phyloP scores from a whole-genome alignment of 179 eudicot species.

The Actinidia arguta region DNA sequence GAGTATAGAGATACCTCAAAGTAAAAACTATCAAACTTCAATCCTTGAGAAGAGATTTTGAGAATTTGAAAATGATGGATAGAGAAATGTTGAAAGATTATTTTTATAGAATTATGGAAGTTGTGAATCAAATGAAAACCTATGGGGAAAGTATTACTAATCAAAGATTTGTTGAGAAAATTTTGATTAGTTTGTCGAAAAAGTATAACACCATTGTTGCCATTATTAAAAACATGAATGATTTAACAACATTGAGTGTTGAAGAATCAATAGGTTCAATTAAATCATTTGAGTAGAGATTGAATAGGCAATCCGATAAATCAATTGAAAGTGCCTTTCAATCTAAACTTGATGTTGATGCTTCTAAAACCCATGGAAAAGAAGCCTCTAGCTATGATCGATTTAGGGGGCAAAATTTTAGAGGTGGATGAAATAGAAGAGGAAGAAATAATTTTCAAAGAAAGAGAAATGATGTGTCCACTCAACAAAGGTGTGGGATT shows the following conservation, averaged over 20 bases:
- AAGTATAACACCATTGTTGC: too few relatives aligned
- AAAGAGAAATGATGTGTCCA: neutral
- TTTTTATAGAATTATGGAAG: neutral
- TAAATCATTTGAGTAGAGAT: neutral
- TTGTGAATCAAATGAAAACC: conserved; percentile 8
- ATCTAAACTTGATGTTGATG: neutral
- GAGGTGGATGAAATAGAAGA: neutral
- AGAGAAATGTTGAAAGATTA: neutral
- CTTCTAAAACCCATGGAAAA: neutral
- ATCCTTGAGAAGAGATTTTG: conserved; percentile 19
- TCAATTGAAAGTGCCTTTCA: conserved; percentile 1
- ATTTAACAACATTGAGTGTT: neutral
- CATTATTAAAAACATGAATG: too few relatives aligned
- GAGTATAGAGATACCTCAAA: conserved; percentile 16
- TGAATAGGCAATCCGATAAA: conserved; percentile 4
- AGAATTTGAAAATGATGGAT: conserved; percentile 26
- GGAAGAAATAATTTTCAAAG: too few relatives aligned
- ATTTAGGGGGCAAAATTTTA: neutral
- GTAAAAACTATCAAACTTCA: neutral
- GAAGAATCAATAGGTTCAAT: neutral
- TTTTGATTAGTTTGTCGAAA: too few relatives aligned
- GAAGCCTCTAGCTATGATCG: too few relatives aligned
- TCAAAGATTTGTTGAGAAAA: conserved; percentile 2
- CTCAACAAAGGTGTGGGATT: neutral
- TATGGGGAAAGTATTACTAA: conserved; percentile 19